Evolutionary conservation across 169 alveolate genomes (phyloP), one percentile per base, ranked within the genome.

Genomic region (Neospora caninum): DNA sequence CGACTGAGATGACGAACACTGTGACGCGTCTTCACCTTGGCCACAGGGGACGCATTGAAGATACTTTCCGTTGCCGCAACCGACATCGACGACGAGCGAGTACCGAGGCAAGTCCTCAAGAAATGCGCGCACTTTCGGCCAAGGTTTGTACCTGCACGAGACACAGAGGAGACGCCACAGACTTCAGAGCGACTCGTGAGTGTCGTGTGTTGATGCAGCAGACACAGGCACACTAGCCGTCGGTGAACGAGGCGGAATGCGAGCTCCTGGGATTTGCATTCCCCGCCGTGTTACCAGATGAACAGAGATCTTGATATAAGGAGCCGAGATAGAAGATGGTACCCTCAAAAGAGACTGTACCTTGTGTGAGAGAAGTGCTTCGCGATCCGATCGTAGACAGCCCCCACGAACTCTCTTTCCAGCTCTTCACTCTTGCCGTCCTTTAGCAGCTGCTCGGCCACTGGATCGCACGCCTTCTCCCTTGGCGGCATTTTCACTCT

Each of bases 21-120:
- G 92, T 9, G 80, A 58, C 41, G 45, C 25, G 45, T 80, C 31
- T 27, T 29, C 20, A 29, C 38, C 31, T 2, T 27, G 41, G 80
- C 80, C 36, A 78, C 94, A 93, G 93, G 96, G 96, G 94, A 95
- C 96, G 41, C 96, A 94, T 49, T 97, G 95, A 67, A 98, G 96
- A 96, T 99, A 98, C 96, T 99, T 99, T 18, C 99, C 99, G 96
- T 98, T 99, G 80, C 99, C 99, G 95, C 99, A 99, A 9, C 99
- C 99, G 10, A 98, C 98, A 96, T 99, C 99, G 29, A 97, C 93
- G 78, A 98, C 98, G 13, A 98, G 93, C 13, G 99, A 97, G 83
- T 98, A 98, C 41, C 97, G 96, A 45, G 97, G 98, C 88, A 97
- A 95, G 43, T 97, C 94, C 93, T 97, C 97, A 49, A 99, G 96